A percentile compares a stretch with the other conserved stretches of the same genome.
Conservation (phyloP, 225 moss, liverwort and hornwort species). For the Ulota crispa region DNA sequence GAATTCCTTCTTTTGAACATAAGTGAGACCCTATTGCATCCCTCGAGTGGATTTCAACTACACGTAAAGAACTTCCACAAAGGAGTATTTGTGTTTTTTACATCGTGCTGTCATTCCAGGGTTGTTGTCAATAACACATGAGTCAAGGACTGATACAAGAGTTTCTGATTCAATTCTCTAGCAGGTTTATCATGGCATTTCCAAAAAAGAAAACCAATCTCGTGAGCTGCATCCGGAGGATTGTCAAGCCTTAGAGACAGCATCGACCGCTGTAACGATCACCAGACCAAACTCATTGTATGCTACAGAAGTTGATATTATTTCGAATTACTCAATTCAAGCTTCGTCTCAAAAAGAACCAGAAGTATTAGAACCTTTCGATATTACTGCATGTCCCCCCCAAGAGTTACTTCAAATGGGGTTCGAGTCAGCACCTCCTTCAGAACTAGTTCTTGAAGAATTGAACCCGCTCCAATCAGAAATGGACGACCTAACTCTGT, state of each 20-base stretch:
- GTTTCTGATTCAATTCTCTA: background rate
- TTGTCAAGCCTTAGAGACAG: conserved; percentile 12
- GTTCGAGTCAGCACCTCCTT: conserved; percentile 22
- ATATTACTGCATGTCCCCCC: conserved; percentile 10
- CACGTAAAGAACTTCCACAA: background rate
- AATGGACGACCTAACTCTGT: conserved; percentile 15
- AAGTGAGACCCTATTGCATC: background rate
- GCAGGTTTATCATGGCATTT: conserved; percentile 21
- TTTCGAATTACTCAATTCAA: conserved; percentile 11
- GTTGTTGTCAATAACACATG: background rate
- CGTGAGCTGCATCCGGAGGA: conserved; percentile 1
- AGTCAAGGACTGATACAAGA: conserved; percentile 6
- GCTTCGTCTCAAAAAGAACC: conserved; percentile 9
- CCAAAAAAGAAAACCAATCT: conserved; percentile 12
- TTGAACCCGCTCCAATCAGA: conserved; percentile 17
- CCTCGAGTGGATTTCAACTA: background rate
- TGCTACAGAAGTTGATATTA: conserved; percentile 7
- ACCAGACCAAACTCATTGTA: background rate
- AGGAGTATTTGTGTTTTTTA: background rate
- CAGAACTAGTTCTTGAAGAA: conserved; percentile 24
- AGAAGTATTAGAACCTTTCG: conserved; percentile 3
- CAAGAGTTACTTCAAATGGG: conserved; percentile 13
- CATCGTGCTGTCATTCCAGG: background rate
- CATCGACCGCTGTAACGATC: conserved; percentile 8
- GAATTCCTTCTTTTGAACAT: background rate